Base-by-base conservation (phyloP, 495 filamentous ascomycete genomes). In the Neurospora intermedia region DNA sequence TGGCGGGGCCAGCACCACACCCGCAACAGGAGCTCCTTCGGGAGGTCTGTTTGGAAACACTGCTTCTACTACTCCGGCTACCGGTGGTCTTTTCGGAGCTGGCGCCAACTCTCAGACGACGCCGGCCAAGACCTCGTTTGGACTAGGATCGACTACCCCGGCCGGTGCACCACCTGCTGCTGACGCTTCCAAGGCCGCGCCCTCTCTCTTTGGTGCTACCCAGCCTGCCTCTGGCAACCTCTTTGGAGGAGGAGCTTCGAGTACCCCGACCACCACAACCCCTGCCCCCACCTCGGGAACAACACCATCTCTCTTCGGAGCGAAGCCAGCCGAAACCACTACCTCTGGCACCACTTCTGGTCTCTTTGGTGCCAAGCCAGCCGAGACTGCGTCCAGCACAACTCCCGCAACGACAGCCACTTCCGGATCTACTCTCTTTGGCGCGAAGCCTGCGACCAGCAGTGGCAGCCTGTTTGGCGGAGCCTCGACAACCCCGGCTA, bases 1-100 rank as follows among this genome's bases (percentile, higher is more conserved):
- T 31, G 70, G 43, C 15, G 45, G 48, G 7, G 48, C 54, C 39
- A 66, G 54, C 27, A 66, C 54, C 27, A 66, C 54, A 66, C 54
- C 54, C 27, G 27, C 54, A 38, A 66, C 54, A 66, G 23, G 2
- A 18, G 54, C 54, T 66, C 16, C 27, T 6, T 59, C 71, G 46
- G 69, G 71, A 7, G 48, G 48, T 16, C 54, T 78, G 4, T 87
- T 88, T 76, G 82, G 80, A 43, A 82, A 75, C 72, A 80, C 80
- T 46, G 77, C 80, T 8, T 39, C 74, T 70, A 69, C 74, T 71
- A 69, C 86, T 18, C 81, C 83, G 20, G 84, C 82, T 59, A 76
- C 54, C 54, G 15, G 13, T 69, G 15, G 27, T 39, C 18, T 72
- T 4, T 72, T 72, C 43, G 43, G 43, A 69, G 40, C 41, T n/a